These are phyloP conservation scores for Neonectria coccinea DNA, from an alignment of 2,329 filamentous ascomycete genomes.

Conservation along the genomic window DNA sequence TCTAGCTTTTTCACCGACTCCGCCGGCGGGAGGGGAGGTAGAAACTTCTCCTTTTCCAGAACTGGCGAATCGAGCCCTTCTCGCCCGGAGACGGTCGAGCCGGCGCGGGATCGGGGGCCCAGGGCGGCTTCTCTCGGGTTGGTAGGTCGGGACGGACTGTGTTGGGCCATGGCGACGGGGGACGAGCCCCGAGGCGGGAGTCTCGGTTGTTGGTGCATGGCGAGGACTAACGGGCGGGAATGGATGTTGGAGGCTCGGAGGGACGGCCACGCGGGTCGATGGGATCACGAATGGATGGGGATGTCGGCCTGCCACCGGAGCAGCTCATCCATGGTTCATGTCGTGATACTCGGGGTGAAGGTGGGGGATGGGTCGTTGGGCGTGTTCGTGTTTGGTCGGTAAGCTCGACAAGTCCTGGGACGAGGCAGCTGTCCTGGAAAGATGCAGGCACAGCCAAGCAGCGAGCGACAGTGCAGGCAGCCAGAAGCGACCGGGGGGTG, in stretches of 20 bases:
- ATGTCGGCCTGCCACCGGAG: conserved; percentile 49
- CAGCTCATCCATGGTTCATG: conserved; percentile 52
- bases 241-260: conserved; percentile 18
- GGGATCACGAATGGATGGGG: conserved; percentile 47
- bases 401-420: conserved; percentile 21
- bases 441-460: conserved; percentile 38
- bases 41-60: conserved; percentile 57
- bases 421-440: conserved; percentile 33
- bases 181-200: conserved; percentile 78
- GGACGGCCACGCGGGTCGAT: conserved; percentile 19
- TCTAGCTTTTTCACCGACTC: conserved; percentile 85
- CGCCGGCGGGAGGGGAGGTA: conserved; percentile 64
- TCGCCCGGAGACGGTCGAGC: conserved; percentile 57
- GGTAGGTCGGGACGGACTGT: conserved; percentile 78
- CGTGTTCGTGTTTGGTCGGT: conserved; percentile 13
- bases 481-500: conserved; percentile 29
- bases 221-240: conserved; percentile 20
- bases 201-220: conserved; percentile 92
- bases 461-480: conserved; percentile 27
- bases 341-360: conserved; percentile 31
- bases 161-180: conserved; percentile 77
- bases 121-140: conserved; percentile 74
- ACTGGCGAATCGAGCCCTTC: conserved; percentile 62
- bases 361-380: conserved; percentile 27
- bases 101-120: conserved; percentile 56